Evolutionary conservation across 2,329 filamentous ascomycete species (phyloP).

Genomic region (Colletotrichum limetticola): DNA sequence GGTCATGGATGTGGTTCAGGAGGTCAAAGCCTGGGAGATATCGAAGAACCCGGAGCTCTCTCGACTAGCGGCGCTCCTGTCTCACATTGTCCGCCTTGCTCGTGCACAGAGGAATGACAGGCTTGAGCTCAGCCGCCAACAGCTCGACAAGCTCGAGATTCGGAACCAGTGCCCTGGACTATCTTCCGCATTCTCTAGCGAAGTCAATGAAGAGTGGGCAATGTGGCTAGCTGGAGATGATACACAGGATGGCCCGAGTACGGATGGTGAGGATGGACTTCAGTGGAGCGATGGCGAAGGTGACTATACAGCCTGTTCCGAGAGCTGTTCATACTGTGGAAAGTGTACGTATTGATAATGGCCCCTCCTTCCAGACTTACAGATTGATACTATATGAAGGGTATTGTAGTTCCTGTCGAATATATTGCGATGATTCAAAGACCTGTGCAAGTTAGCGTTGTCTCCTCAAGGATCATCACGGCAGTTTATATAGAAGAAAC

Average conservation of each 20-base stretch:
- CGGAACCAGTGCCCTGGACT: slow-evolving; percentile 12
- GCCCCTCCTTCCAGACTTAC: no score
- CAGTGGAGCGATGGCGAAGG: background rate
- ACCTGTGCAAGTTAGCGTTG: no score
- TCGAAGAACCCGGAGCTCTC: slow-evolving; percentile 43
- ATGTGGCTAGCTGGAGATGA: background rate
- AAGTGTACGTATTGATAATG: slow-evolving; percentile 26
- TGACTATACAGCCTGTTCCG: slow-evolving; percentile 28
- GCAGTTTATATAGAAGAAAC: no score
- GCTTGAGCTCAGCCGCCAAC: slow-evolving; percentile 25
- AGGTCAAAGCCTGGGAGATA: slow-evolving; percentile 50
- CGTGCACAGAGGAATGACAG: background rate
- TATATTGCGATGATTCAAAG: background rate
- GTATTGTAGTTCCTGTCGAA: background rate
- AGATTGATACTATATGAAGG: background rate
- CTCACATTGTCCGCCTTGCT: slow-evolving; percentile 20
- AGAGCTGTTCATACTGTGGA: slow-evolving; percentile 33
- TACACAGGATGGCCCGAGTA: background rate
- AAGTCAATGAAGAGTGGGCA: slow-evolving; percentile 10
- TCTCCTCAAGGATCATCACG: no score
- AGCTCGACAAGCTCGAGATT: background rate
- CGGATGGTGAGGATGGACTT: background rate
- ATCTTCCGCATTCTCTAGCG: background rate
- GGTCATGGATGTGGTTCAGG: slow-evolving; percentile 43
- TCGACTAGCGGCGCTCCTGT: slow-evolving; percentile 42